These are phyloP conservation scores for Nepenthes alata DNA, from an alignment of 179 eudicot genomes.

Conservation along the genomic window DNA sequence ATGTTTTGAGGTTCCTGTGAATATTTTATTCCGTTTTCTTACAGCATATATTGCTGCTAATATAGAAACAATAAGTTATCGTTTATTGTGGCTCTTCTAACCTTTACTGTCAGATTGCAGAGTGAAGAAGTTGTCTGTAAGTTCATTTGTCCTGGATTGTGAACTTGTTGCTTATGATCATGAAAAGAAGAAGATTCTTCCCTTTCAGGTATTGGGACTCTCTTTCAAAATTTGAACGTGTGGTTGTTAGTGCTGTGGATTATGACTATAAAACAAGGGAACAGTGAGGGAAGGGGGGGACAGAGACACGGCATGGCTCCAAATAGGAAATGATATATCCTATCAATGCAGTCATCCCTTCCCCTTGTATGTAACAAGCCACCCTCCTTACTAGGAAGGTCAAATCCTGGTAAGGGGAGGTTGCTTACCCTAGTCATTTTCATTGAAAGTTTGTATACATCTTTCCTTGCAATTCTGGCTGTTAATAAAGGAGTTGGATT, in stretches of 20 bases:
- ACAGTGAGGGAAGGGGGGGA: no score
- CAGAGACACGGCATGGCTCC: no score
- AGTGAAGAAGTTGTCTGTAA: slow-evolving; percentile 54
- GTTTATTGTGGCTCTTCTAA: slow-evolving; percentile 2
- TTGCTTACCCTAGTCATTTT: no score
- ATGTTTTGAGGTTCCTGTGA: background rate
- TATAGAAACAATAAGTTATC: background rate
- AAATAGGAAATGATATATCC: no score
- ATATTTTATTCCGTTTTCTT: background rate
- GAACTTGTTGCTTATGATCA: slow-evolving; percentile 94
- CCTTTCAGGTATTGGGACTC: slow-evolving; percentile 62
- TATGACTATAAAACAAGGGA: no score
- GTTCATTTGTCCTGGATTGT: slow-evolving; percentile 81
- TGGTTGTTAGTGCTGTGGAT: background rate
- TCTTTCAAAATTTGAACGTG: background rate
- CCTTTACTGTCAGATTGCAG: slow-evolving; percentile 26
- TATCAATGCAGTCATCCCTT: no score
- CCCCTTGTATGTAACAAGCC: background rate
- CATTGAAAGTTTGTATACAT: no score
- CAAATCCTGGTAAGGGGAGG: no score
- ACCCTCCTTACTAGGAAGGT: no score
- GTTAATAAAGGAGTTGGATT: no score
- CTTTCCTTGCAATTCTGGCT: no score
- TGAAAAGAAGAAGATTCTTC: slow-evolving; percentile 72
- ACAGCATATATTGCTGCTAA: background rate